phyloP scores from a whole-genome alignment of 2,329 filamentous ascomycete genomes.

The Aspergillus fructus region DNA sequence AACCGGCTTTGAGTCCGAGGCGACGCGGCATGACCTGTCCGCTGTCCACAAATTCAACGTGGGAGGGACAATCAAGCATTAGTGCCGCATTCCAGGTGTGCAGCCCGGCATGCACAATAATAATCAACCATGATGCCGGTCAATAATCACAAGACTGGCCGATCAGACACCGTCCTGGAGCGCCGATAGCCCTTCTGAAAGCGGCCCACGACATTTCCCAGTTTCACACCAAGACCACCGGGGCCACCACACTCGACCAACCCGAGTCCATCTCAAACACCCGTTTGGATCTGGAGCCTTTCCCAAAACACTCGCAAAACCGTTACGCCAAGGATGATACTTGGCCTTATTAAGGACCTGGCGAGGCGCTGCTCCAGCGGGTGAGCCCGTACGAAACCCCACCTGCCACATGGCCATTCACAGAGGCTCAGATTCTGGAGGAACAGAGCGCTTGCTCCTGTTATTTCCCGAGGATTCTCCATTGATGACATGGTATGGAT shows the following conservation, averaged over 20 bases:
- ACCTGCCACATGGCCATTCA: conserved; percentile 30
- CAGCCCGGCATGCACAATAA: background rate
- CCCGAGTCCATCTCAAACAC: conserved; percentile 6
- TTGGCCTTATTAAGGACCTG: conserved; percentile 12
- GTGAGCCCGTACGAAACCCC: conserved; percentile 34
- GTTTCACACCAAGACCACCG: conserved; percentile 1
- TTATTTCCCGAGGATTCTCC: conserved; percentile 8
- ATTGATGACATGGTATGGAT: background rate
- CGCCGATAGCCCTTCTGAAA: background rate
- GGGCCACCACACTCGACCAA: conserved; percentile 2
- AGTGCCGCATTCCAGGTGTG: background rate
- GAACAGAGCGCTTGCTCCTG: conserved; percentile 7
- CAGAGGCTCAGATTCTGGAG: conserved; percentile 8
- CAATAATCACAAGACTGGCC: conserved; percentile 1
- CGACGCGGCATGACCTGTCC: background rate
- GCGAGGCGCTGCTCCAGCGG: conserved; percentile 26
- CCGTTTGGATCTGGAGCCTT: conserved; percentile 14
- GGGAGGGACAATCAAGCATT: background rate
- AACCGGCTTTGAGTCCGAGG: background rate
- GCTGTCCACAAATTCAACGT: background rate
- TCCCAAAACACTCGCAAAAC: conserved; percentile 23
- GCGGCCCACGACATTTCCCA: conserved; percentile 11
- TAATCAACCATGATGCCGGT: background rate
- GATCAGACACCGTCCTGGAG: background rate
- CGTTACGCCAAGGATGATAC: conserved; percentile 31